These are phyloP conservation scores for Hysterangium stoloniferum DNA, from an alignment of 768 basidiomycete genomes.

Conservation along the genomic window DNA sequence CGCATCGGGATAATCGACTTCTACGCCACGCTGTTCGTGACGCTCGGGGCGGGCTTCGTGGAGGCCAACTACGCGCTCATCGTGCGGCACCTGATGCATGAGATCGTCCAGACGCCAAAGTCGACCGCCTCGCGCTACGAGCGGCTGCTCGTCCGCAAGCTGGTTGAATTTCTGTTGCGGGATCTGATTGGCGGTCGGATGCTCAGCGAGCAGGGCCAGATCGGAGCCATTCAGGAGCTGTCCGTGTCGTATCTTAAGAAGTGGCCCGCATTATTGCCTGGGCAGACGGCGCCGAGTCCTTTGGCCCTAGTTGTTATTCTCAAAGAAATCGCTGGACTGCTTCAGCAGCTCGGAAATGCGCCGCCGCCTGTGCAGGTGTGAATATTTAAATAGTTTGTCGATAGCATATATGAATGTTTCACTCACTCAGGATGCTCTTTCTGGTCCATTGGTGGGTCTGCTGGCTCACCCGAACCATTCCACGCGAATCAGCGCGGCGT, in stretches of 20 bases:
- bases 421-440: slow-evolving; percentile 60
- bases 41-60: slow-evolving; percentile 69
- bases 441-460: slow-evolving; percentile 78
- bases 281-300: slow-evolving; percentile 61
- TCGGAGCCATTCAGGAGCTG: slow-evolving; percentile 81
- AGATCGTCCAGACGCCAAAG: slow-evolving; percentile 59
- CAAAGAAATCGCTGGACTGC: slow-evolving; percentile 74
- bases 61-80: slow-evolving; percentile 80
- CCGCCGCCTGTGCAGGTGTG: slow-evolving; percentile 78
- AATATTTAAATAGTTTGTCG: neutral
- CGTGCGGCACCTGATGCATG: slow-evolving; percentile 67
- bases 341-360: slow-evolving; percentile 88
- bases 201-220: slow-evolving; percentile 91
- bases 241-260: slow-evolving; percentile 75
- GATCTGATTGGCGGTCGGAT: slow-evolving; percentile 85
- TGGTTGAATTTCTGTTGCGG: slow-evolving; percentile 70
- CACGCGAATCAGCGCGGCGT: slow-evolving; percentile 79
- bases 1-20: slow-evolving; percentile 86
- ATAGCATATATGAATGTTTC: neutral
- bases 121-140: slow-evolving; percentile 59
- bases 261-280: slow-evolving; percentile 92
- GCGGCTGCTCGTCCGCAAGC: slow-evolving; percentile 55
- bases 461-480: slow-evolving; percentile 82
- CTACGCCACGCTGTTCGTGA: slow-evolving; percentile 68
- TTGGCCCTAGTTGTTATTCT: slow-evolving; percentile 66